phyloP scores from a whole-genome alignment of 352 stramenopile genomes.

The Phytopythium boreale region DNA sequence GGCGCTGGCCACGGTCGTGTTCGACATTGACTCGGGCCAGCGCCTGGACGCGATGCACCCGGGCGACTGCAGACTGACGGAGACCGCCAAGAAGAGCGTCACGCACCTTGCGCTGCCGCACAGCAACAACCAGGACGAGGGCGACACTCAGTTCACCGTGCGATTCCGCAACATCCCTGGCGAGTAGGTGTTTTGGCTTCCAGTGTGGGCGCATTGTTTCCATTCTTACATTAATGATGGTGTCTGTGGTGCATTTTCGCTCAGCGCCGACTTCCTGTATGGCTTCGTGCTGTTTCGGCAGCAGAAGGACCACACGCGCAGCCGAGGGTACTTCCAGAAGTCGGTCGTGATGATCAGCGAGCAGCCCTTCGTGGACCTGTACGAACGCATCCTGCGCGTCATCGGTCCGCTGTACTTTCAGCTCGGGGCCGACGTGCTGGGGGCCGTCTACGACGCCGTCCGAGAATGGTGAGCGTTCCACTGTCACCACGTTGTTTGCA shows the following conservation, averaged over 20 bases:
- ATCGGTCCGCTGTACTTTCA: conserved; percentile 82
- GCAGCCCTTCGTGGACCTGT: conserved; percentile 75
- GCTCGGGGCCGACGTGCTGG: conserved; percentile 55
- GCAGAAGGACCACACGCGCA: conserved; percentile 63
- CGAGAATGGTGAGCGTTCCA: conserved; percentile 40
- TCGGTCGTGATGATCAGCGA: conserved; percentile 75
- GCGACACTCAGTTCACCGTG: conserved; percentile 83
- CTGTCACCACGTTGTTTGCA: background rate
- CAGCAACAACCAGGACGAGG: conserved; percentile 86
- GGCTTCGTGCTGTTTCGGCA: conserved; percentile 86
- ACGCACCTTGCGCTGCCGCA: conserved; percentile 78
- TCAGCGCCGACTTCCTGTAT: conserved; percentile 51
- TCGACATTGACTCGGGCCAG: conserved; percentile 79
- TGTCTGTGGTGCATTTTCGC: conserved; percentile 6
- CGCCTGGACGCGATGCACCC: conserved; percentile 67
- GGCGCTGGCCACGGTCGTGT: conserved; percentile 74
- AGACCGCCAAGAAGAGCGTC: conserved; percentile 59
- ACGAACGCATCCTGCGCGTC: conserved; percentile 66
- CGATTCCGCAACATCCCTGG: conserved; percentile 44
- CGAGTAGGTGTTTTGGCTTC: conserved; percentile 17
- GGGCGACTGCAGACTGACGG: conserved; percentile 33
- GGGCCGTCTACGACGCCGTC: conserved; percentile 74
- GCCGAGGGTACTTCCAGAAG: conserved; percentile 82
- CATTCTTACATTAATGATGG: background rate
- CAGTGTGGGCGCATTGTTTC: conserved; percentile 9